Conservation (phyloP, 1,284 basidiomycete genomes). For the Ganoderma meredithae region DNA sequence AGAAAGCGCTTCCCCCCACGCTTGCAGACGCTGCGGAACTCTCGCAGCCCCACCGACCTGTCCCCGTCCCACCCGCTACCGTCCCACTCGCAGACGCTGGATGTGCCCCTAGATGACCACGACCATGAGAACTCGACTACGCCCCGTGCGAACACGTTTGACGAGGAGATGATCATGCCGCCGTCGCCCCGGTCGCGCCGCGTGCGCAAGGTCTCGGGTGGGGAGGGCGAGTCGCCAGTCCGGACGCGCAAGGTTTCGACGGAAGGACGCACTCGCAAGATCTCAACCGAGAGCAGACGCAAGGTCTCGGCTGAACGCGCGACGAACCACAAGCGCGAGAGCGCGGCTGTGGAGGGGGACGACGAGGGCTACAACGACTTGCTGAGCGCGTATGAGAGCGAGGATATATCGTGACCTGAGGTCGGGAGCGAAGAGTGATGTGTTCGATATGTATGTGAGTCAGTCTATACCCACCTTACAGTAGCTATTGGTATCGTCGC, state of each 20-base stretch:
- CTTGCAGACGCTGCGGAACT: conserved; percentile 55
- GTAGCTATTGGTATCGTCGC: conserved; percentile 1
- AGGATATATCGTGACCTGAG: conserved; percentile 41
- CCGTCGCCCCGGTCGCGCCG: conserved; percentile 47
- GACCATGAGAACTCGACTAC: conserved; percentile 60
- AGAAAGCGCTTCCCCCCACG: conserved; percentile 56
- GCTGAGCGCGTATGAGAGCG: conserved; percentile 81
- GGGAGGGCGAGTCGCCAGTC: conserved; percentile 29
- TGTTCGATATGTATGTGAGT: conserved; percentile 1
- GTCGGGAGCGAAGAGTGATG: not conserved
- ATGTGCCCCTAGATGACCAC: conserved; percentile 59
- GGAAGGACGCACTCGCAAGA: conserved; percentile 43
- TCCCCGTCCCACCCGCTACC: conserved; percentile 34
- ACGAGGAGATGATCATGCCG: conserved; percentile 42
- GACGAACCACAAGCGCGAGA: conserved; percentile 53
- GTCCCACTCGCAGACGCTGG: conserved; percentile 53
- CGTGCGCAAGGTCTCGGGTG: conserved; percentile 49
- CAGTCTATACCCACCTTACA: not conserved
- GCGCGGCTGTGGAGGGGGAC: conserved; percentile 75
- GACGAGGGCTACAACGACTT: conserved; percentile 82
- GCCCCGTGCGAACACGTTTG: conserved; percentile 61
- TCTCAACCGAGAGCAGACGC: conserved; percentile 43
- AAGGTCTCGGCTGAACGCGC: conserved; percentile 51
- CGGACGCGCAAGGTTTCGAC: conserved; percentile 43
- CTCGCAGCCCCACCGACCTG: conserved; percentile 41